Evolutionary conservation across 23 red algal genomes (phyloP).

Genomic region (Agarophyton chilense): DNA sequence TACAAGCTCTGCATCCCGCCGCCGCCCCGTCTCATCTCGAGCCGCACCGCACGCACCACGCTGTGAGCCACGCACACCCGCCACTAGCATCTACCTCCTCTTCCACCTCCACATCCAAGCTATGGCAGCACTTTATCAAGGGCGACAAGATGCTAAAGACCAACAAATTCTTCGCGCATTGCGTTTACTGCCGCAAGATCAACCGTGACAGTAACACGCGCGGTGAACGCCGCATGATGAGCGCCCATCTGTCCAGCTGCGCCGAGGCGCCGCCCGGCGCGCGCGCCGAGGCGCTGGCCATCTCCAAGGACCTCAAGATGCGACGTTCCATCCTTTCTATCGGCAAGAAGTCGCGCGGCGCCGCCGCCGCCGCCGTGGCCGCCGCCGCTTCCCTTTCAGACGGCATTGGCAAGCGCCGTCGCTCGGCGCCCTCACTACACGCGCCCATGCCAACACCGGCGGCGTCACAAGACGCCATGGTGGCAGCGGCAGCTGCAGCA

Average conservation of each 20-base stretch:
- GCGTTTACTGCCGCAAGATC: constrained; percentile 59
- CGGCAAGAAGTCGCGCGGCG: constrained; percentile 29
- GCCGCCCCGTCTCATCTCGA: constrained; percentile 9
- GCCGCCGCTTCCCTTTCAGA: background rate
- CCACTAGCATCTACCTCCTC: background rate
- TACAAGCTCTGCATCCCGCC: background rate
- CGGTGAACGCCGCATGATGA: constrained; percentile 61
- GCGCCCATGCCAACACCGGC: background rate
- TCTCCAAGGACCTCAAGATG: constrained; percentile 51
- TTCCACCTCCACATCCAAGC: constrained; percentile 46
- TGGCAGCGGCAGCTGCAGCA: constrained; percentile 21
- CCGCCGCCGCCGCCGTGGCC: background rate
- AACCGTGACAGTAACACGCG: constrained; percentile 35
- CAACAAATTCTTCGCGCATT: constrained; percentile 61
- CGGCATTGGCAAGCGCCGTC: background rate
- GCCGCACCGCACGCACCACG: background rate
- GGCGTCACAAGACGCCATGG: constrained; percentile 22
- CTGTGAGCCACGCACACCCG: background rate
- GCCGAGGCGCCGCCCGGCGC: constrained; percentile 30
- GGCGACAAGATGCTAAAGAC: constrained; percentile 65
- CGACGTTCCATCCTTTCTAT: constrained; percentile 30
- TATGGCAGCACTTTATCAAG: constrained; percentile 66
- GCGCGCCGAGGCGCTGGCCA: constrained; percentile 36
- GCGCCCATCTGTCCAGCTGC: constrained; percentile 42
- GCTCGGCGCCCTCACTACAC: constrained; percentile 16